Evolutionary conservation across 202 grass and related monocot species (phyloP), one percentile per base, ranked within the genome.

Genomic region (Dendrocalamus latiflorus): DNA sequence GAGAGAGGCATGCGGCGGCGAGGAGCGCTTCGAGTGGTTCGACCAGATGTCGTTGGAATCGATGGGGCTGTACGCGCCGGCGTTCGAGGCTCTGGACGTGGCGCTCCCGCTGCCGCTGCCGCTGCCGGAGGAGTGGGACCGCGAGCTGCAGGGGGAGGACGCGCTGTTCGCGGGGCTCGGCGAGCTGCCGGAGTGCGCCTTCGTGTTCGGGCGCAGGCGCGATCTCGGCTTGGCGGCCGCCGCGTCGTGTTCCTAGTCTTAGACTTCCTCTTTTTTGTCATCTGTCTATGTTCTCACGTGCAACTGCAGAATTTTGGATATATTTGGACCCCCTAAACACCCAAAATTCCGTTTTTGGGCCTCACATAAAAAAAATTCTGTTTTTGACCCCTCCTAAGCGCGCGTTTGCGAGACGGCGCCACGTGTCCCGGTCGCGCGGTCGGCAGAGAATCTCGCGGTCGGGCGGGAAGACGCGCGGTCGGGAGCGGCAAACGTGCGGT

Each of bases 161-260:
- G 84, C 80, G 6, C 84, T 93, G 15, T 97, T 97, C 68, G 95
- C 90, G 2, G 95, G 81, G 43, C 88, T 94, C 8, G 92, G 81
- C 16, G 92, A 98, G 87, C 84, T 98, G 50, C 95, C 90, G 20
- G 95, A 98, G 79, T 98, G 92, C 70, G 82, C 92, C 60, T 53
- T 94, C 45, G 95, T 91, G 44, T 89, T 94, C 64, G 89, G 86
- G 6, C 90, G 88, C 57, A 75, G 77, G 17, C 60, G 81, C 22
- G 87, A 79, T 56, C 74, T 86, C 65, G 83, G 79, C 65, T 45
- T 88, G 14, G 75, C 86, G 1, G 71, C 87, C 39, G 73, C 89
- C 66, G 85, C 84, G 78, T 65, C 83, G 44, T 82, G 82, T 43
- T 84, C 80, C 17, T 88, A 55, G 85, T 4, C 33, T 33, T 8